A percentile compares a stretch with the other conserved stretches of the same genome.
phyloP scores from a whole-genome alignment of 2,329 filamentous ascomycete species.

The Xylariales sp. region DNA sequence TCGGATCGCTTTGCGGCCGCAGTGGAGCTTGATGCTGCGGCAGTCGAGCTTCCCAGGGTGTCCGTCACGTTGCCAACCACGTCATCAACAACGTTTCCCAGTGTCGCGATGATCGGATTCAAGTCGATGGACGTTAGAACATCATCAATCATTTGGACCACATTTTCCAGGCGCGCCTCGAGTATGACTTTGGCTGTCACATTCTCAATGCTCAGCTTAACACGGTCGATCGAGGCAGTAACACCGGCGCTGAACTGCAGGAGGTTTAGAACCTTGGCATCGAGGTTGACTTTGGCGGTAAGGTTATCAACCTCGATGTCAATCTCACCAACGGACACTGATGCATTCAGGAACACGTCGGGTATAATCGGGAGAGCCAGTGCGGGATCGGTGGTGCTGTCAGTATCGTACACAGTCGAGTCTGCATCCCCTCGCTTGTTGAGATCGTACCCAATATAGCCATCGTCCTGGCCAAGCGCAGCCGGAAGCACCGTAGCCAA shows the following conservation, averaged over 20 bases:
- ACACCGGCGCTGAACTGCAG: constrained; percentile 59
- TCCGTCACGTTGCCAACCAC: constrained; percentile 40
- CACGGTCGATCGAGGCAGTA: constrained; percentile 52
- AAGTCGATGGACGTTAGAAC: constrained; percentile 55
- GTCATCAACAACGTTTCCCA: constrained; percentile 43
- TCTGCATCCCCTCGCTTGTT: constrained; percentile 44
- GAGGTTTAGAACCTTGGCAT: constrained; percentile 53
- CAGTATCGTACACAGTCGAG: constrained; percentile 49
- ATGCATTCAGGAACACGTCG: constrained; percentile 58
- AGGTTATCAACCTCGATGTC: constrained; percentile 55
- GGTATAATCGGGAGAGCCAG: constrained; percentile 41
- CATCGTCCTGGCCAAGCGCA: constrained; percentile 26
- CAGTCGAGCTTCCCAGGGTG: constrained; percentile 14
- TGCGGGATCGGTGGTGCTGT: constrained; percentile 38
- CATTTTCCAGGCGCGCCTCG: constrained; percentile 55
- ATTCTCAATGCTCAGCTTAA: constrained; percentile 52
- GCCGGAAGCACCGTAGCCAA: too few relatives aligned
- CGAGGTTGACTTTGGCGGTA: constrained; percentile 56
- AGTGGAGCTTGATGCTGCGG: constrained; percentile 10
- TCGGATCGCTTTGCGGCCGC: constrained; percentile 12
- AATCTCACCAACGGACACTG: constrained; percentile 53
- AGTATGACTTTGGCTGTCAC: constrained; percentile 54
- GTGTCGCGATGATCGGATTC: constrained; percentile 54
- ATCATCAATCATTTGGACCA: constrained; percentile 55
- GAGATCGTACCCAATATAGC: constrained; percentile 54